phyloP scores from a whole-genome alignment of 2,329 filamentous ascomycete species.

The Onygenales sp. region DNA sequence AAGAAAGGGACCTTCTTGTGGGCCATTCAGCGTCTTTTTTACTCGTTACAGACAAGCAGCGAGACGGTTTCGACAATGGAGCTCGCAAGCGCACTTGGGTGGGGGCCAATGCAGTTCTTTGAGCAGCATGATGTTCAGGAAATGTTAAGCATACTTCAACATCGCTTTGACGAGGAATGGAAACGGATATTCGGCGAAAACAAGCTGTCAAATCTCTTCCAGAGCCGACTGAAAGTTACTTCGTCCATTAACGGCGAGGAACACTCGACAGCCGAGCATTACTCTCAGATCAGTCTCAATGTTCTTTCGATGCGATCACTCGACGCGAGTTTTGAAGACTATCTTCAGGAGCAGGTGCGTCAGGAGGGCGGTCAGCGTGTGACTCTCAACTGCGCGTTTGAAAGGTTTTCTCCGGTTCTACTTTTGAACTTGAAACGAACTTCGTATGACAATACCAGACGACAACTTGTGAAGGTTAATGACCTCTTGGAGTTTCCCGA shows the following conservation, averaged over 20 bases:
- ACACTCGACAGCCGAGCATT: constrained; percentile 4
- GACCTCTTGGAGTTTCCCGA: constrained; percentile 21
- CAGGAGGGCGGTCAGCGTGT: background rate
- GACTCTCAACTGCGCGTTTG: background rate
- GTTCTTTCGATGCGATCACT: constrained; percentile 1
- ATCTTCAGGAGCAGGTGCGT: background rate
- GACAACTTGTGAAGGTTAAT: constrained; percentile 10
- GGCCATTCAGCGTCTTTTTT: constrained; percentile 8
- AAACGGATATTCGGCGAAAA: background rate
- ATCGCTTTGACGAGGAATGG: background rate
- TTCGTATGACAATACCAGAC: constrained; percentile 2
- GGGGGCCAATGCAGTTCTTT: constrained; percentile 3
- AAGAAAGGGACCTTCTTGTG: background rate
- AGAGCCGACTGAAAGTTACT: background rate
- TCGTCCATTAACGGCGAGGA: background rate
- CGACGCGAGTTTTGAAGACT: constrained; percentile 6
- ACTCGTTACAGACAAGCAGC: constrained; percentile 2
- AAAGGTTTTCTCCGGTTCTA: constrained; percentile 14
- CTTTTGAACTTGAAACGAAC: constrained; percentile 12
- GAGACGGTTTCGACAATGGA: constrained; percentile 1
- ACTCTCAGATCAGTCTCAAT: constrained; percentile 6
- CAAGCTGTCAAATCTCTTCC: constrained; percentile 2
- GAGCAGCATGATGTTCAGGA: constrained; percentile 8
- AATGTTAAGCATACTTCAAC: constrained; percentile 1
- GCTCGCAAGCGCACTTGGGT: constrained; percentile 5